Conservation (phyloP, 148 eudicot genomes). For the Linanthus parryae region DNA sequence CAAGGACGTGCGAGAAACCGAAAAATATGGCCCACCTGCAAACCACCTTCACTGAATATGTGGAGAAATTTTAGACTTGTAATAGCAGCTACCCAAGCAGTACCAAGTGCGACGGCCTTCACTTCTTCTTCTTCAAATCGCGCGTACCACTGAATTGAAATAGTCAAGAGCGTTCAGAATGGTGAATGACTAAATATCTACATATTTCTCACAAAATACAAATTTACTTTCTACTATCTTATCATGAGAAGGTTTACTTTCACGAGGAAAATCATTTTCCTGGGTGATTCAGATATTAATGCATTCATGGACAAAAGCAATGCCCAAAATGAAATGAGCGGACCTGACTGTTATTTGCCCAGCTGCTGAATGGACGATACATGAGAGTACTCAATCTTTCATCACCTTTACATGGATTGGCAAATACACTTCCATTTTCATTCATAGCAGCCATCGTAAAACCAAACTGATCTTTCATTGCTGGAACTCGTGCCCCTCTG, state of each 20-base stretch:
- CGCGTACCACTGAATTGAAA: slow-evolving; percentile 92
- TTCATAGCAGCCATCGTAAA: slow-evolving; percentile 94
- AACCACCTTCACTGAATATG: slow-evolving; percentile 82
- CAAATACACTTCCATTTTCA: slow-evolving; percentile 91
- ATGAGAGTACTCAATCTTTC: slow-evolving; percentile 89
- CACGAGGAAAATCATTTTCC: no score
- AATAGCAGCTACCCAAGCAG: slow-evolving; percentile 87
- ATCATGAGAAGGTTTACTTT: no score
- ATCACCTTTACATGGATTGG: slow-evolving; percentile 86
- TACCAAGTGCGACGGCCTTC: slow-evolving; percentile 83
- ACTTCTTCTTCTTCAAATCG: slow-evolving; percentile 97
- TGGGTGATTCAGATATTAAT: no score
- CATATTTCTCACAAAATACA: no score
- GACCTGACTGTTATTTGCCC: slow-evolving; percentile 99
- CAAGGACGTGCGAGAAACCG: no score
- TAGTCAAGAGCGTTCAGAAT: no score
- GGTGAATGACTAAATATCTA: no score
- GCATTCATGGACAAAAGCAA: no score
- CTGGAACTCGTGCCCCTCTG: slow-evolving; percentile 92
- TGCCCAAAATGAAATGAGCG: slow-evolving; percentile 6
- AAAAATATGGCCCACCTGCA: slow-evolving; percentile 57
- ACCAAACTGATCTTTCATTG: slow-evolving; percentile 98
- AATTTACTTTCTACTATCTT: no score
- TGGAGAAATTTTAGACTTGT: slow-evolving; percentile 87
- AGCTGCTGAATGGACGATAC: slow-evolving; percentile 97